Base-by-base conservation (phyloP, 768 basidiomycete species). In the Xanthoconium stramineum region DNA sequence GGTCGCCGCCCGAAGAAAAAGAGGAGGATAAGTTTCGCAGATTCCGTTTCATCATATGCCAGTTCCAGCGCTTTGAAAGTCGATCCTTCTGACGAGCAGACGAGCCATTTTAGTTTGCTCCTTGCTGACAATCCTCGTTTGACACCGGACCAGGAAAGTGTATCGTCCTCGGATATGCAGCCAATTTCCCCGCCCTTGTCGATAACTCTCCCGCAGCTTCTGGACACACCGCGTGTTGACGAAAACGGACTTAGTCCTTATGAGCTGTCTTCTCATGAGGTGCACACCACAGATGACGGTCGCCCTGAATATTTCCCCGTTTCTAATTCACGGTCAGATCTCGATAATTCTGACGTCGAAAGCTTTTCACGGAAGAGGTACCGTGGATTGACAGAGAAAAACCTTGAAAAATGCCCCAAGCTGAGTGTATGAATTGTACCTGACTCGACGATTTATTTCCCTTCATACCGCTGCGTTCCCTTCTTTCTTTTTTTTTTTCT, bases 311-410 rank as follows among this genome's bases (percentile, higher is more conserved):
- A 72, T 67, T 72, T 72, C 5, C 70, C 68, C 5, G 70, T 72
- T 30, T 72, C 70, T n/a, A 58, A 72, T 57, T 72, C 70, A 53
- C 68, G 70, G 60, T 72, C 72, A 60, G 72, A 72, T 57, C 63
- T 62, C 20, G 70, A 73, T 11, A 52, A 47, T 52, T 69, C 69
- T 19, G 69, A 71, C 56, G 48, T 61, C 48, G 69, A 69, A 55
- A 33, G 6, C 48, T 60, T 59, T 51, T 47, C 64, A 17, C 61
- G 61, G 52, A 73, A 68, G 46, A 68, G 56, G 44, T 62, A 52
- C 6, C 63, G 61, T 50, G 58, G 57, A 38, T 29, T 62, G 51
- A 50, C 50, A 15, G 61, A 65, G 50, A 63, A 55, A 45, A 69
- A 24, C 35, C 9, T 62, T 19, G 68, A 71, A 66, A 71, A 65